Base-by-base conservation (phyloP, 2,329 filamentous ascomycete genomes). In the Metarhizium album region DNA sequence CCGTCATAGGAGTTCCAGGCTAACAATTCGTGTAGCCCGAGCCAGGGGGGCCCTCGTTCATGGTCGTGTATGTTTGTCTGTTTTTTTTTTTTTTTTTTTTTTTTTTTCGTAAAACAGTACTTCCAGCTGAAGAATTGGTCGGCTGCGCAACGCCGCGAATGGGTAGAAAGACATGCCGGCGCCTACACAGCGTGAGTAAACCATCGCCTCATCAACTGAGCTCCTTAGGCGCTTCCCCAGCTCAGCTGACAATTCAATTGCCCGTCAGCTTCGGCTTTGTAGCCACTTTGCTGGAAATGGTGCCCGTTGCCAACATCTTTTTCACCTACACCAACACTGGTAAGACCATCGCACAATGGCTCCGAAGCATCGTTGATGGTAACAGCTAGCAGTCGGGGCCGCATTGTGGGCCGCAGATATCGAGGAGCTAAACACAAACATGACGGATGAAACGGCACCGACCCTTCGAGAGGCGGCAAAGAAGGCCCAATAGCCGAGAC, bases 331-430 rank as follows among this genome's bases (percentile, higher is more conserved):
- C 90, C 16, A 96, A 95, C 66, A 86, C 87, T 1, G 79, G 80
- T 79, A 70, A 62, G 68, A 46, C 18, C 9, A 35, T 20, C 27
- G 13, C 9, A 29, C 11, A 14, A 9, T 4, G 31, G 3, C 42
- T 18, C 22, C 24, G 20, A 3, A 5, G n/a, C 4, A 16, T 43
- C 40, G 22, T 24, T 8, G 22, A 11, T 4, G 40, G 20, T 43
- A 8, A 42, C 14, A 7, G 18, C 20, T 45, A 9, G 7, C 46
- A 83, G 89, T 95, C 52, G 91, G 90, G 7, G 91, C 90, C 49
- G 91, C 91, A 7, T 71, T 97, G n/a, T 96, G 90, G 90, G 90
- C 91, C 40, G 87, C 88, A 18, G 90, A 94, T 65, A 79, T 94
- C 52, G 89, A 94, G 66, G 65, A 68, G 27, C 74, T 74, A 58